Evolutionary conservation across 2,329 filamentous ascomycete species (phyloP), one percentile per base, ranked within the genome.

Genomic region (Trichoderma atroviride): DNA sequence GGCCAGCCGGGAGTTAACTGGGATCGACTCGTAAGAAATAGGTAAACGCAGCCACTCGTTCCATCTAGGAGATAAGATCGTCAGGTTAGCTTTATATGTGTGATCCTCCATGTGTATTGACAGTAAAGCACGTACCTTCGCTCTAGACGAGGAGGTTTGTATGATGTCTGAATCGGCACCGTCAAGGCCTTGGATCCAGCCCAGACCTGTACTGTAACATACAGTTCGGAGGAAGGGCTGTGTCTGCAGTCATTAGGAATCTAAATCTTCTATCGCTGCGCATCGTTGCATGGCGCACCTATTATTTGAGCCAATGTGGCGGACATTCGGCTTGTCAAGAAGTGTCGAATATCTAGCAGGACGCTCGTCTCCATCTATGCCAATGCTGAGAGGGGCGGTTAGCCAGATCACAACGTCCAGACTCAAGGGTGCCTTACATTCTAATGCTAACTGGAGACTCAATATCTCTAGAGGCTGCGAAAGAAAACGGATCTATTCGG

Each of bases 41-140:
- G 96, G 95, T 50, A 99, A 83, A 37, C 91, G 89, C 33, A 99
- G 87, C 96, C 96, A 99, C 82, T 98, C 95, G 78, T 97, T 97
- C 96, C 96, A 97, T 77, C 89, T 89, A 70, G 76, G 22, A 43
- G 10, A 16, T 40, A 50, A 43, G 14, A 16, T 24, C n/a, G 3
- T 2, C 22, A 58, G 37, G n/a, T n/a, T 50, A 29, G 11, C 16
- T 60, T 6, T 16, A 31, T 40, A 10, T 10, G 19, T 40, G 5
- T 6, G 11, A 24, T 16, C 37, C 11, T 29, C 33, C 11, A 16
- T n/a, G 6, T 10, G 35, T 50, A 3, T n/a, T 27, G 14, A n/a
- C 19, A 11, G 52, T 24, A 16, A 16, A 16, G 4, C 14, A 47
- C 78, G 64, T 74, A 90, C 85, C 84, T 88, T 81, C 89, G 83